Evolutionary conservation across 2,329 filamentous ascomycete species (phyloP).

Genomic region (Pyricularia grisea): DNA sequence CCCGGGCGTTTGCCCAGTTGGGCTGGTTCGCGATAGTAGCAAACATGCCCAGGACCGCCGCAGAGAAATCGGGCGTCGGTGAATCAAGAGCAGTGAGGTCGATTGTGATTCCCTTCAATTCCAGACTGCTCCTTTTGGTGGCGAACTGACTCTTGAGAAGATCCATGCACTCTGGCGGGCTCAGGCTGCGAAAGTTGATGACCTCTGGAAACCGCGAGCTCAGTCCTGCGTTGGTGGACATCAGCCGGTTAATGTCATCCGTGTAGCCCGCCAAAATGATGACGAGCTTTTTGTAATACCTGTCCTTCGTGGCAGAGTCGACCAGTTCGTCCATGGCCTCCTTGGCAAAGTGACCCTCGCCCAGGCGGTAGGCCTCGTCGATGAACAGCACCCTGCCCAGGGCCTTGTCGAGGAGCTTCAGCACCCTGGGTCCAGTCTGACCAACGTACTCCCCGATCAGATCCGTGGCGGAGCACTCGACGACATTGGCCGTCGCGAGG

Average conservation of each 20-base stretch:
- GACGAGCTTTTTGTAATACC: slow-evolving; percentile 50
- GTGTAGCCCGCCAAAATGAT: slow-evolving; percentile 64
- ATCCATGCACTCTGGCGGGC: slow-evolving; percentile 29
- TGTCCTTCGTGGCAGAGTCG: slow-evolving; percentile 41
- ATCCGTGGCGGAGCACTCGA: slow-evolving; percentile 59
- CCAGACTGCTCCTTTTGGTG: slow-evolving; percentile 8
- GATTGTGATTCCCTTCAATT: slow-evolving; percentile 11
- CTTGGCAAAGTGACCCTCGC: slow-evolving; percentile 45
- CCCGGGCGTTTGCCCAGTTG: slow-evolving; percentile 55
- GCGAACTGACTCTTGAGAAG: slow-evolving; percentile 27
- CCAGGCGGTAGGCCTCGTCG: slow-evolving; percentile 62
- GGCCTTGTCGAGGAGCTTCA: slow-evolving; percentile 47
- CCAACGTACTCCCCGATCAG: slow-evolving; percentile 60
- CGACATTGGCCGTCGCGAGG: slow-evolving; percentile 46
- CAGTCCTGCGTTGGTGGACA: slow-evolving; percentile 52
- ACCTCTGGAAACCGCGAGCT: slow-evolving; percentile 56
- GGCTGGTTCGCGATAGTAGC: slow-evolving; percentile 27
- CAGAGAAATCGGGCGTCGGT: neutral
- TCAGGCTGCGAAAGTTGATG: slow-evolving; percentile 43
- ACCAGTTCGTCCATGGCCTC: slow-evolving; percentile 46
- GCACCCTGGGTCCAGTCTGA: slow-evolving; percentile 59
- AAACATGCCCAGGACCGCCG: too few species aligned
- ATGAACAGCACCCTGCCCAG: slow-evolving; percentile 61
- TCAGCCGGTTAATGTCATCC: slow-evolving; percentile 52
- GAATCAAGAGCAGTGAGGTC: slow-evolving; percentile 16